Base-by-base conservation (phyloP, 2,329 filamentous ascomycete genomes). In the Fusarium globosum region DNA sequence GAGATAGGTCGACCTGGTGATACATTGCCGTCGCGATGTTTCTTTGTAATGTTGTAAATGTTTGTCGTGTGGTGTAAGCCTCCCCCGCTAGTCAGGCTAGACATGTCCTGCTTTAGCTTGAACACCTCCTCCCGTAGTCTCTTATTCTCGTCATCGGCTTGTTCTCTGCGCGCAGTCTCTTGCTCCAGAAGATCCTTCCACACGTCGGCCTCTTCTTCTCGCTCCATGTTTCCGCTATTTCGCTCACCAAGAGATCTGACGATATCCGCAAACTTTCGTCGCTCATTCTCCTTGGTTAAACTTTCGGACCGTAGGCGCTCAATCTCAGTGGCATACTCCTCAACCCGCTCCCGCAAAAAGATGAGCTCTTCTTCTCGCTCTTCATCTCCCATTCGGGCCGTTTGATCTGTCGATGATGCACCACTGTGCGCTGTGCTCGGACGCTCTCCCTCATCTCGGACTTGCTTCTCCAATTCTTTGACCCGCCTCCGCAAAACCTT, bases 131-230 rank as follows among this genome's bases (percentile, higher is more conserved):
- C 95, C 12, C 94, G 91, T 21, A 98, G 88, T 76, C 88, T 91
- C 73, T 92, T 91, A 76, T 95, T 95, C 74, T 98, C 95, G 46
- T 97, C 94, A 75, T 98, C 95, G 1, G 93, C 91, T 81, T 97
- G 94, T 82, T 98, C 96, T 65, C 96, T 90, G 36, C 95, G 91
- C 7, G 93, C 92, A 6, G 94, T 96, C 82, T 99, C 96, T 73
- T 96, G 94, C 79, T 98, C 94, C 33, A 98, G 88, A 69, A 98
- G 89, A 77, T 98, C 96, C 81, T 97, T 97, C 92, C 94, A 97
- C 82, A 98, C 96, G 71, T 97, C 94, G 80, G 93, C 86, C 76
- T 91, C 89, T 73, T 91, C 90, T 69, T 91, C 87, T 16, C 87
- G 84, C 6, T 86, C 86, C 12, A 88, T 80, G 46, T 81, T 85